phyloP scores from a whole-genome alignment of 2,329 filamentous ascomycete genomes.

The Cytospora mali region DNA sequence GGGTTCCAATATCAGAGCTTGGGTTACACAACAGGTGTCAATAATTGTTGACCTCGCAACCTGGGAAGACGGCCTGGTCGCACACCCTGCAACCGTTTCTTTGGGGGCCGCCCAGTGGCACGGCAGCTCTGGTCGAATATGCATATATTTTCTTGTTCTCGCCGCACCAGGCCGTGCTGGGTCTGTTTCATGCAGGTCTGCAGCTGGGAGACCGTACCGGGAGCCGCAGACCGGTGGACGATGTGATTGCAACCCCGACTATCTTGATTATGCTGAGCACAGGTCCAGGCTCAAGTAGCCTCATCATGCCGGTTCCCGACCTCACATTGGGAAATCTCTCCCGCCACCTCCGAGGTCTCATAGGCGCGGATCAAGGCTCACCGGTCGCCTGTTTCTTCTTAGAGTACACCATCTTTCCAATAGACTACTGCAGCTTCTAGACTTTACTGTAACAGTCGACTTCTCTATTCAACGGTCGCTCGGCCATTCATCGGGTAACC shows the following conservation, averaged over 20 bases:
- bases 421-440: constrained; percentile 8
- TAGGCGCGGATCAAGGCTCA: constrained; percentile 21
- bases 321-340: constrained; percentile 15
- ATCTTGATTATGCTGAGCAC: constrained; percentile 2
- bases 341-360: constrained; percentile 14
- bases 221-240: constrained; percentile 17
- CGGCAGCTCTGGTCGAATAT: not conserved
- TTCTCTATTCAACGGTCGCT: constrained; percentile 8
- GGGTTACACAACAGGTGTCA: not conserved
- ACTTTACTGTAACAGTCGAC: constrained; percentile 10
- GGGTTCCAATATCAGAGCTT: not conserved
- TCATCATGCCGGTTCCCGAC: constrained; percentile 14
- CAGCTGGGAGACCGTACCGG: constrained; percentile 13
- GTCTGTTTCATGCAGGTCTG: not conserved
- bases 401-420: constrained; percentile 19
- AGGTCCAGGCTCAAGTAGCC: constrained; percentile 2
- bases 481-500: constrained; percentile 16
- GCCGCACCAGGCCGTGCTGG: not conserved
- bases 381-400: constrained; percentile 22
- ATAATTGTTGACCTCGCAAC: not conserved
- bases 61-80: not conserved
- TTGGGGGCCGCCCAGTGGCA: not conserved
- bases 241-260: constrained; percentile 8
- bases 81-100: not conserved
- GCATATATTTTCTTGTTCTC: too few relatives aligned